Evolutionary conservation across 805 yeast species (phyloP).

Genomic region (Blastobotrys americana): DNA sequence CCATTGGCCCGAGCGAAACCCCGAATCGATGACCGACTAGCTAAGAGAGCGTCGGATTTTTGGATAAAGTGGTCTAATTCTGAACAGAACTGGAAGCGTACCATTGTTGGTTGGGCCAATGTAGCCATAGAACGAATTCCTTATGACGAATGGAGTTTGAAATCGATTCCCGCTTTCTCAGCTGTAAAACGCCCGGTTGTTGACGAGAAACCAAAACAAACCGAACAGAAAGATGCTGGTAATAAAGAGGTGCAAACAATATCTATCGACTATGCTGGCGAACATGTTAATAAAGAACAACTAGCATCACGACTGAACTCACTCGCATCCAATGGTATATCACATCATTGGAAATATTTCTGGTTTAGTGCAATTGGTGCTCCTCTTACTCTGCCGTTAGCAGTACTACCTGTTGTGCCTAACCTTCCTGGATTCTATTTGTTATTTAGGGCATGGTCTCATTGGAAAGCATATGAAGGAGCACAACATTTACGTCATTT

Average conservation of each 20-base stretch:
- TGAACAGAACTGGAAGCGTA: slow-evolving; percentile 47
- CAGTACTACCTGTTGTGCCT: slow-evolving; percentile 77
- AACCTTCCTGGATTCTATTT: slow-evolving; percentile 88
- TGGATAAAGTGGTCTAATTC: slow-evolving; percentile 62
- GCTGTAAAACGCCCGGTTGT: slow-evolving; percentile 48
- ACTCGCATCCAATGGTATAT: slow-evolving; percentile 39
- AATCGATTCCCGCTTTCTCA: slow-evolving; percentile 64
- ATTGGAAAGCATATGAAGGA: slow-evolving; percentile 70
- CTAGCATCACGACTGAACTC: slow-evolving; percentile 36
- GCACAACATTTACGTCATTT: slow-evolving; percentile 59
- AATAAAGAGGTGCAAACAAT: slow-evolving; percentile 23
- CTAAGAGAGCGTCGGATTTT: slow-evolving; percentile 43
- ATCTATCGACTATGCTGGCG: slow-evolving; percentile 43
- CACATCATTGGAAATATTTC: slow-evolving; percentile 51
- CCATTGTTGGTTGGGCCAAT: slow-evolving; percentile 48
- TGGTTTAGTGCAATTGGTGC: slow-evolving; percentile 48
- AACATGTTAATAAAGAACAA: slow-evolving; percentile 27
- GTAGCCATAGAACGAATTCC: slow-evolving; percentile 56
- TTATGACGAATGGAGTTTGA: slow-evolving; percentile 71
- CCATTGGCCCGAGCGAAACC: slow-evolving; percentile 32
- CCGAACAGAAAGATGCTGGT: slow-evolving; percentile 16
- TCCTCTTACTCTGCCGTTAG: slow-evolving; percentile 76
- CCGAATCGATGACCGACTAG: slow-evolving; percentile 37
- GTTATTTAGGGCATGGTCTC: slow-evolving; percentile 75
- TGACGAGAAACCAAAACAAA: slow-evolving; percentile 22